Evolutionary conservation across 2,329 filamentous ascomycete species (phyloP), one percentile per base, ranked within the genome.

Genomic region (Pseudogymnoascus pannorum): DNA sequence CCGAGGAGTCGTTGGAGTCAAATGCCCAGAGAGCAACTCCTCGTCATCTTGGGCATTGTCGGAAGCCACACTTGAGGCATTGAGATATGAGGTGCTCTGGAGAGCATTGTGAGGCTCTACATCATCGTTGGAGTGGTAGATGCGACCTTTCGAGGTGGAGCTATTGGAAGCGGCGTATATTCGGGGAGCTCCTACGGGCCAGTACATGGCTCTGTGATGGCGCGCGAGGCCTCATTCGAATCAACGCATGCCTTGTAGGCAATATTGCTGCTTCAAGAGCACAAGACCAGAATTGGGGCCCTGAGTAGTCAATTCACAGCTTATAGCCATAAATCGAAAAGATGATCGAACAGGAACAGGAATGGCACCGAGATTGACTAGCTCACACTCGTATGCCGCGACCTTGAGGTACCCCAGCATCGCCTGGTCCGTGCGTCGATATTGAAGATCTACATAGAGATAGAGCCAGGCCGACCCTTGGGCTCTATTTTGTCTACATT

Each of bases 131-230:
- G 81, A 83, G 64, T 84, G 75, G 64, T 81, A 76, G 62, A 80
- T 72, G 64, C 77, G 80, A 66, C 79, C 74, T 61, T 76, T 74
- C 61, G 79, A 75, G 67, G 79, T 75, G 73, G 81, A 80, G 71
- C 82, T 83, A 76, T 85, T 89, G 77, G 81, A 89, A 69, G 88
- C 88, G 72, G 89, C 87, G 78, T 91, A 93, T 74, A 92, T 86
- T 74, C 87, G 86, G 72, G 91, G 89, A 73, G 89, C 89, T 75
- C 89, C 90, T 75, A 92, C 84, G 71, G 91, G 91, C 91, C 91
- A 95, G 82, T 95, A 95, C 91, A 94, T 95, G 80, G 77, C 79
- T 71, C 64, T 65, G 64, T 66, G 68, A 66, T 69, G 62, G 67
- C 62, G 65, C 66, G 62, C 64, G 65, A 67, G 65, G 60, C 66